These are phyloP conservation scores for Lipomyces lipofer DNA, from an alignment of 805 yeast species.

Conservation along the genomic window DNA sequence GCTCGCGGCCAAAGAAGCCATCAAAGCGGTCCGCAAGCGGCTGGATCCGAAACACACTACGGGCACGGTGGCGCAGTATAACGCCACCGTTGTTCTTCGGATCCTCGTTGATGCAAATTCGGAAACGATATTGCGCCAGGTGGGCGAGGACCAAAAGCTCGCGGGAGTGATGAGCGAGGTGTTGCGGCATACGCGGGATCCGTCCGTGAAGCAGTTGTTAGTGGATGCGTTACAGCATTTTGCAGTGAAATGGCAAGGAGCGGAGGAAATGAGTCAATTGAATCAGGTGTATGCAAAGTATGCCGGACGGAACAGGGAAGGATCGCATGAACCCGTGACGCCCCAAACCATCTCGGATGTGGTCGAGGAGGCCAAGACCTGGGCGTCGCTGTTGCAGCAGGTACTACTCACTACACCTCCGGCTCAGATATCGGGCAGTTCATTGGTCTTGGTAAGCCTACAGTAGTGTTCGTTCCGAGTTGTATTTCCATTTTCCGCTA, in stretches of 20 bases:
- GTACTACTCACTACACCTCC: constrained; percentile 18
- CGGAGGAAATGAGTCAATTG: constrained; percentile 1
- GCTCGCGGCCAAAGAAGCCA: constrained; percentile 25
- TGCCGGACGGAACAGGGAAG: not conserved
- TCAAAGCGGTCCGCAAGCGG: constrained; percentile 21
- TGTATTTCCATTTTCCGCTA: too few species aligned
- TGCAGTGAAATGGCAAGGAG: not conserved
- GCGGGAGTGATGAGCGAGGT: constrained; percentile 5
- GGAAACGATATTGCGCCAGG: constrained; percentile 5
- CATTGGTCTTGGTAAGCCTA: constrained; percentile 17
- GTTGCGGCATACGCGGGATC: constrained; percentile 10
- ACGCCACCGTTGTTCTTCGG: constrained; percentile 21
- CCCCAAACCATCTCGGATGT: constrained; percentile 2
- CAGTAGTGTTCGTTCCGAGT: too few species aligned
- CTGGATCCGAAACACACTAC: constrained; percentile 15
- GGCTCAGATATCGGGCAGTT: constrained; percentile 21
- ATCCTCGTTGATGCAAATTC: constrained; percentile 22
- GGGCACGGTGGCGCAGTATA: constrained; percentile 15
- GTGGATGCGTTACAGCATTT: constrained; percentile 6
- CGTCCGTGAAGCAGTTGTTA: constrained; percentile 11
- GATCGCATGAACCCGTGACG: not conserved
- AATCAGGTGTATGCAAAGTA: not conserved
- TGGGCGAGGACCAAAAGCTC: constrained; percentile 18
- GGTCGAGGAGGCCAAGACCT: constrained; percentile 17
- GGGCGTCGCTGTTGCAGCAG: constrained; percentile 21